phyloP scores from a whole-genome alignment of 805 yeast species.

The Spathaspora sp. region DNA sequence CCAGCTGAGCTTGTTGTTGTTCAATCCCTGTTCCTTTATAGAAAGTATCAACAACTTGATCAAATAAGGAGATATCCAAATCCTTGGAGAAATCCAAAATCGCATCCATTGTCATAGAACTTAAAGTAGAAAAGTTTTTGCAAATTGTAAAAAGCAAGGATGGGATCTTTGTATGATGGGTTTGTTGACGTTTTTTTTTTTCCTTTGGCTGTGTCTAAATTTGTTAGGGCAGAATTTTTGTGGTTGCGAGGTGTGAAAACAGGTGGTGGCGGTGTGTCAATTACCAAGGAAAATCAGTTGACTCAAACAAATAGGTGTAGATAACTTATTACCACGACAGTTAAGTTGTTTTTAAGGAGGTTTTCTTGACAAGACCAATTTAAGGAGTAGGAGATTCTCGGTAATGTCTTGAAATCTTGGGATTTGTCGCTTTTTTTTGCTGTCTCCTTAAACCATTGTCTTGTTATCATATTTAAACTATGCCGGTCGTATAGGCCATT shows the following conservation, averaged over 20 bases:
- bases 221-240: not conserved
- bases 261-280: not conserved
- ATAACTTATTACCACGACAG: too few relatives aligned
- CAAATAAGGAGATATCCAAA: constrained; percentile 67
- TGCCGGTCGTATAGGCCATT: too few relatives aligned
- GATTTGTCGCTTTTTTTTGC: too few relatives aligned
- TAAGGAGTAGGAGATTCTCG: too few relatives aligned
- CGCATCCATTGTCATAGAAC: constrained; percentile 61
- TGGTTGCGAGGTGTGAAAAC: not conserved
- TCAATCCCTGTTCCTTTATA: constrained; percentile 71
- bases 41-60: constrained; percentile 80
- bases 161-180: not conserved
- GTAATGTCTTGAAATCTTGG: too few relatives aligned
- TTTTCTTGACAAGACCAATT: too few relatives aligned
- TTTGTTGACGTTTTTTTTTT: not conserved
- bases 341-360: too few relatives aligned
- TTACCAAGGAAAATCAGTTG: too few relatives aligned
- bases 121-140: not conserved
- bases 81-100: constrained; percentile 84
- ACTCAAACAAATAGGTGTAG: too few relatives aligned
- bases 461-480: too few relatives aligned
- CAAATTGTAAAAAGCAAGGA: not conserved
- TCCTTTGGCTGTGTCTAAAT: not conserved
- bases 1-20: constrained; percentile 67
- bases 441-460: too few relatives aligned